Percentiles rank a stretch among this genome's conserved stretches.
Conservation (phyloP, 2,329 filamentous ascomycete species). For the Sarocladium strictum region DNA sequence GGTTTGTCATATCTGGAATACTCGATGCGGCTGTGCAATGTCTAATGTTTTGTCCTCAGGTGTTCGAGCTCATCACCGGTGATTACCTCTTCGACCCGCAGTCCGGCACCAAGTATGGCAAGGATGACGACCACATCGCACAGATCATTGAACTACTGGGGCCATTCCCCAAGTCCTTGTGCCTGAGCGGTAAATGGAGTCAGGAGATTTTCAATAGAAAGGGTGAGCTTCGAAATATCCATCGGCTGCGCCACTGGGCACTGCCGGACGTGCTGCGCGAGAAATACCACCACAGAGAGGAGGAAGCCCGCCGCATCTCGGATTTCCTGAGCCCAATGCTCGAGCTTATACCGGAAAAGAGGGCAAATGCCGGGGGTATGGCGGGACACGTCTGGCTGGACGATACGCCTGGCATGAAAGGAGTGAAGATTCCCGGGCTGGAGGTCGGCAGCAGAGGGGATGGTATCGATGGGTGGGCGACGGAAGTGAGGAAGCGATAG, state of each 20-base stretch:
- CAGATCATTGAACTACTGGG: constrained; percentile 97
- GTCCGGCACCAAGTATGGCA: constrained; percentile 97
- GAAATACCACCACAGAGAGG: constrained; percentile 89
- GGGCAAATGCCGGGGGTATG: constrained; percentile 96
- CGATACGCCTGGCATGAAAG: constrained; percentile 84
- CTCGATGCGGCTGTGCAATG: neutral
- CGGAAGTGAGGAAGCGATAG: constrained; percentile 78
- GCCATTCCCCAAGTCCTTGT: constrained; percentile 86
- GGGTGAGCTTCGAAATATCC: constrained; percentile 95
- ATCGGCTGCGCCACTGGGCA: constrained; percentile 92
- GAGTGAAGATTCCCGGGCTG: constrained; percentile 64
- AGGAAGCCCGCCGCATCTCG: constrained; percentile 71
- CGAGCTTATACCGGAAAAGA: constrained; percentile 77
- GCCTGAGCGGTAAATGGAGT: constrained; percentile 90
- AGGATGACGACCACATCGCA: constrained; percentile 98
- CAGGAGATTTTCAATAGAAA: constrained; percentile 99
- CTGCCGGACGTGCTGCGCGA: constrained; percentile 87
- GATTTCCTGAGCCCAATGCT: constrained; percentile 89
- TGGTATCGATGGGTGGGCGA: constrained; percentile 90
- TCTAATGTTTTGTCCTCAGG: constrained; percentile 46
- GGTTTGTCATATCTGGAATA: constrained; percentile 52
- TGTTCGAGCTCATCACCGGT: constrained; percentile 95
- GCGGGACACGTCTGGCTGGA: constrained; percentile 76
- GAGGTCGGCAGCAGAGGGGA: constrained; percentile 79
- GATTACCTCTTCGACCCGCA: constrained; percentile 98